Percentiles rank a stretch among this genome's conserved stretches.
These are phyloP conservation scores for Monosporozyma aquatica DNA, from an alignment of 805 yeast genomes.

Conservation along the genomic window DNA sequence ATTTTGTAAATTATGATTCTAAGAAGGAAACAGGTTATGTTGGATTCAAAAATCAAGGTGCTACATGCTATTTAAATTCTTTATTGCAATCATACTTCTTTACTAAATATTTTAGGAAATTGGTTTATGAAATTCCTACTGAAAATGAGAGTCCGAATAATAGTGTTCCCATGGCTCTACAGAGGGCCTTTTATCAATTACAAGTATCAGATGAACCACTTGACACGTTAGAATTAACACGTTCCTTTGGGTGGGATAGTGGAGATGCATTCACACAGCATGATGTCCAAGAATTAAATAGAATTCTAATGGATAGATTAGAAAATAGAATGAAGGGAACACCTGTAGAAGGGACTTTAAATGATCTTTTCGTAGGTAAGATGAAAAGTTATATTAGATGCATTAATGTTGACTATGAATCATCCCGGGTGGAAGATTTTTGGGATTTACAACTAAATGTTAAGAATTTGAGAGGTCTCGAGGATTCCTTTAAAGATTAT, in stretches of 20 bases:
- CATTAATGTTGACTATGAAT: conserved; percentile 85
- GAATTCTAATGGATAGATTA: conserved; percentile 89
- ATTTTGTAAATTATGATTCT: conserved; percentile 75
- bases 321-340: conserved; percentile 91
- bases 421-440: conserved; percentile 84
- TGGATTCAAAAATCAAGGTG: conserved; percentile 94
- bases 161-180: conserved; percentile 76
- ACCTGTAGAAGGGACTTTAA: conserved; percentile 61
- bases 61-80: conserved; percentile 94
- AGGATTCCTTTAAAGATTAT: conserved; percentile 75
- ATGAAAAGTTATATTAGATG: conserved; percentile 94
- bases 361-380: conserved; percentile 85
- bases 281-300: conserved; percentile 92
- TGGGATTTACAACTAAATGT: conserved; percentile 98
- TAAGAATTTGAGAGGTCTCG: conserved; percentile 62
- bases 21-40: conserved; percentile 82
- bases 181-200: conserved; percentile 74
- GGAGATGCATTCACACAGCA: conserved; percentile 95
- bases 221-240: conserved; percentile 78
- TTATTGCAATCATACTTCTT: conserved; percentile 82
- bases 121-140: conserved; percentile 87
- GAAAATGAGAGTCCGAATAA: conserved; percentile 42
- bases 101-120: conserved; percentile 70
- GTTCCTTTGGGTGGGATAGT: conserved; percentile 94
- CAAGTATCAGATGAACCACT: conserved; percentile 67